Percentiles rank a stretch among this genome's conserved stretches.
Evolutionary conservation across 148 eudicot genomes (phyloP).

Genomic region (Diospyros kaki): DNA sequence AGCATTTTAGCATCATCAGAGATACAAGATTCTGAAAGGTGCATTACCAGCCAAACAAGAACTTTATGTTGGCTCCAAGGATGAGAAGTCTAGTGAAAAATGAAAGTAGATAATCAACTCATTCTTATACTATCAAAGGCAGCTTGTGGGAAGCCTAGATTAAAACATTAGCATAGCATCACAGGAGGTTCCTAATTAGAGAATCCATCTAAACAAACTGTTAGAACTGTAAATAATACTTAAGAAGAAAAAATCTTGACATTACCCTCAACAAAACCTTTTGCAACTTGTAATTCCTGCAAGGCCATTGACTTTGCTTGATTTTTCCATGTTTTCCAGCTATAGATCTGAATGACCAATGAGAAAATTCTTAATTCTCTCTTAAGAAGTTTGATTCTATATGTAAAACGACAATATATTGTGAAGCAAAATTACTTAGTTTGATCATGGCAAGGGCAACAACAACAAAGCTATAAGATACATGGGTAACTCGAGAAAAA

Average conservation of each 20-base stretch:
- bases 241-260: not conserved
- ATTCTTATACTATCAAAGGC: conserved; percentile 23
- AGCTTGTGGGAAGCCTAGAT: conserved; percentile 17
- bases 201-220: not conserved
- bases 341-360: conserved; percentile 55
- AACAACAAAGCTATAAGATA: conserved; percentile 59
- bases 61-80: no score
- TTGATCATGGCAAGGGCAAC: conserved; percentile 64
- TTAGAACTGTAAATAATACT: not conserved
- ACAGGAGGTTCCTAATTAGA: not conserved
- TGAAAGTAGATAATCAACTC: no score
- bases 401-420: not conserved
- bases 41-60: no score
- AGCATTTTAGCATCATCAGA: not conserved
- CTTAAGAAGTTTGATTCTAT: not conserved
- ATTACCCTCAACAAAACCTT: not conserved
- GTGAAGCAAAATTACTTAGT: conserved; percentile 22
- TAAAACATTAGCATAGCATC: not conserved
- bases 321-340: conserved; percentile 82
- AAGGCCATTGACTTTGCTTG: conserved; percentile 52
- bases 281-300: conserved; percentile 33
- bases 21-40: not conserved
- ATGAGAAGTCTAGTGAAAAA: no score
- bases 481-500: conserved; percentile 73
- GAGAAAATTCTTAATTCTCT: not conserved